Conservation (phyloP, 2,329 filamentous ascomycete species). For the Pseudocercospora pini-densiflorae region DNA sequence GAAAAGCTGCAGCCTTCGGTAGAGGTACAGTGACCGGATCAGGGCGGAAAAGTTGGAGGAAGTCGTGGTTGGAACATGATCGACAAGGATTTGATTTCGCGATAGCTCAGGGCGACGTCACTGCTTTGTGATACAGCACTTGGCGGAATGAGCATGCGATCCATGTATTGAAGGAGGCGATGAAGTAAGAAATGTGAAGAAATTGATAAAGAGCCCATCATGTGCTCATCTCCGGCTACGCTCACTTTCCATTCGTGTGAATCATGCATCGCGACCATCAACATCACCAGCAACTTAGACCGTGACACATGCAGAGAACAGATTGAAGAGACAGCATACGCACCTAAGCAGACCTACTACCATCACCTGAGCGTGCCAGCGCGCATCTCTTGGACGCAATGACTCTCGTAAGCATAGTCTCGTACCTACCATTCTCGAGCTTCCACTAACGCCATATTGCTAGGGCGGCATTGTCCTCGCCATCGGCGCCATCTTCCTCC, state of each 20-base stretch:
- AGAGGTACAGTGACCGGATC: not conserved
- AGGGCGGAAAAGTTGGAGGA: not conserved
- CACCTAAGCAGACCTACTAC: constrained; percentile 9
- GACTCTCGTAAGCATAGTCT: constrained; percentile 13
- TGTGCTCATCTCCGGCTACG: constrained; percentile 1
- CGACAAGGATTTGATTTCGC: not conserved
- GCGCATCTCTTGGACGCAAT: constrained; percentile 8
- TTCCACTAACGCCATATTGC: constrained; percentile 3
- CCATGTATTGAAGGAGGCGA: constrained; percentile 9
- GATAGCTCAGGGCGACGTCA: not conserved
- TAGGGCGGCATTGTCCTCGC: constrained; percentile 28
- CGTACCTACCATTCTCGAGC: not conserved
- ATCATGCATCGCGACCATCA: not conserved
- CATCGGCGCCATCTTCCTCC: constrained; percentile 54
- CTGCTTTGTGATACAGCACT: not conserved
- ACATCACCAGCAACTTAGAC: not conserved
- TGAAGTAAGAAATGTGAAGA: constrained; percentile 1
- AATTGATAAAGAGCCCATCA: constrained; percentile 3
- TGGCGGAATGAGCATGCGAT: constrained; percentile 5
- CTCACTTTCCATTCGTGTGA: constrained; percentile 7
- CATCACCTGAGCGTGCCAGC: not conserved
- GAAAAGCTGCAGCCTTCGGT: not conserved
- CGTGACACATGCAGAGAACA: not conserved
- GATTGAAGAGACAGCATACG: not conserved
- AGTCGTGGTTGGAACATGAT: not conserved